Evolutionary conservation across 331 rosid genomes (phyloP), one percentile per base, ranked within the genome.

Genomic region (Acacia pycnantha): DNA sequence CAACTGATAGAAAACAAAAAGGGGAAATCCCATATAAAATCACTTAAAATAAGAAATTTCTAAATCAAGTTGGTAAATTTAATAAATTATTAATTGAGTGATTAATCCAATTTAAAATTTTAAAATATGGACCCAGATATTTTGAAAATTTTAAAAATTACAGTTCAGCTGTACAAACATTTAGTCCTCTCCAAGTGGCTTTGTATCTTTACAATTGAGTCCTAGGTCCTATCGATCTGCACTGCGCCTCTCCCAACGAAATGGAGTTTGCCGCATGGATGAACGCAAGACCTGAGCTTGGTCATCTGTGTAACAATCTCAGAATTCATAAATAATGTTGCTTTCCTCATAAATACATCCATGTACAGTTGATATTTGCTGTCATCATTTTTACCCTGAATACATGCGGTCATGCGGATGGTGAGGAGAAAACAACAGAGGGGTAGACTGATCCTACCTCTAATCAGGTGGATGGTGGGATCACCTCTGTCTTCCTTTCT

Each of bases 281-380:
- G 96, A 74, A 87, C 31, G 96, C 87, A 11, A 86, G 97, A 84
- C 97, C 94, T 77, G 97, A 93, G 87, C 95, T 93, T 37, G 96
- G 94, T 78, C 97, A 93, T 86, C 84, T 93, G 59, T 93, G 91
- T 82, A 88, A 91, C 81, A 93, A 93, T 84, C 96, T 93, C 22
- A 84, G 94, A 85, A 87, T 93, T 21, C 94, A 90, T 79, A 91
- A 89, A 81, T 91, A 79, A 87, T 67, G 50, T 72, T 68, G 82
- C 65, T 53, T 43, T 75, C 82, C 66, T 75, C 62, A 33, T 84
- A 73, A 68, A 61, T 41, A 79, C n/a, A 65, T 44, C 16, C 70
- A 43, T 64, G 78, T 79, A 81, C 75, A 64, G 82, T 80, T 76
- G 26, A 44, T 79, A 44, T 54, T 68, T 73, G 54, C 65, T 53